A percentile compares a stretch with the other conserved stretches of the same genome.
These are phyloP conservation scores for Centrapalus pauciflorus DNA, from an alignment of 129 eudicot genomes.

Conservation along the genomic window DNA sequence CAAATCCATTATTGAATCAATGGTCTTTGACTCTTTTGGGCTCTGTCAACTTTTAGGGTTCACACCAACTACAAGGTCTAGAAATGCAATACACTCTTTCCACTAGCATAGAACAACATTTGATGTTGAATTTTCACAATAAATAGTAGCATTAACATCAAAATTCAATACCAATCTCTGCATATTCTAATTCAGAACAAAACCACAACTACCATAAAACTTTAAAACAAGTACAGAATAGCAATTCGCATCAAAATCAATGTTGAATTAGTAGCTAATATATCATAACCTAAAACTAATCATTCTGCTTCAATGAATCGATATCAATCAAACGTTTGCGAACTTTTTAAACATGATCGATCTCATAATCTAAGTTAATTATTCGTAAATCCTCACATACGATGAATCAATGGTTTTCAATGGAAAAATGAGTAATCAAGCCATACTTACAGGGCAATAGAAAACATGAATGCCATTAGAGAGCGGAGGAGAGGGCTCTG, in stretches of 20 bases:
- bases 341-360: not conserved
- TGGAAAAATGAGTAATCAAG: not conserved
- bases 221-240: not conserved
- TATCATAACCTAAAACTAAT: not conserved
- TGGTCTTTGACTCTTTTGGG: not conserved
- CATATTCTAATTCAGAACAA: not conserved
- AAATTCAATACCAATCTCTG: not conserved
- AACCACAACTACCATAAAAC: not conserved
- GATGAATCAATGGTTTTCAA: no score
- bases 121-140: not conserved
- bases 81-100: not conserved
- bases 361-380: not conserved
- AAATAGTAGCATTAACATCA: not conserved
- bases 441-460: conserved; percentile 73
- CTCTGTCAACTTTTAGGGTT: not conserved
- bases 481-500: conserved; percentile 40
- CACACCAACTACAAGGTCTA: not conserved
- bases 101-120: not conserved
- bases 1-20: not conserved
- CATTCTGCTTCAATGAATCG: not conserved
- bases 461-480: conserved; percentile 80
- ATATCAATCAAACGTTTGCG: not conserved
- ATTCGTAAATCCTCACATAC: not conserved
- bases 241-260: not conserved
- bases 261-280: not conserved